These are phyloP conservation scores for Ogataea haglerorum DNA, from an alignment of 805 yeast species.

Conservation along the genomic window DNA sequence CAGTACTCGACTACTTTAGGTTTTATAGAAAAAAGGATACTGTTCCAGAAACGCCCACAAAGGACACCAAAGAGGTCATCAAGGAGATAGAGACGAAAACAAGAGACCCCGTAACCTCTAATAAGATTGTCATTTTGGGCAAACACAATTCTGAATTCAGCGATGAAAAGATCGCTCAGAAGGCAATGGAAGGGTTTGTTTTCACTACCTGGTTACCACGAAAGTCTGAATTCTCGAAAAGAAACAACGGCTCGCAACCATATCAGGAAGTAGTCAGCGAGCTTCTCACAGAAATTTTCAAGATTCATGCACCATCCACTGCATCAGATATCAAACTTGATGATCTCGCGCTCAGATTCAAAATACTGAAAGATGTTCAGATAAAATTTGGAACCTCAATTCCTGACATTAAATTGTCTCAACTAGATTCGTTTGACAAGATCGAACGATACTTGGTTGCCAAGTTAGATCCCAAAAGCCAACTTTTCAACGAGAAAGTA, in stretches of 20 bases:
- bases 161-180: conserved; percentile 21
- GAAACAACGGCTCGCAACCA: conserved; percentile 6
- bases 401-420: conserved; percentile 48
- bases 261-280: conserved; percentile 14
- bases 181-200: conserved; percentile 30
- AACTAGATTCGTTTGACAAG: conserved; percentile 36
- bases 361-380: conserved; percentile 46
- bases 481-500: conserved; percentile 53
- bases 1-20: conserved; percentile 34
- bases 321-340: conserved; percentile 20
- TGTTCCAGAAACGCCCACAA: conserved; percentile 17
- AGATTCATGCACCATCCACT: conserved; percentile 8
- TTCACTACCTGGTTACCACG: conserved; percentile 33
- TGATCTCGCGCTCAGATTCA: conserved; percentile 49
- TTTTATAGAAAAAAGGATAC: conserved; percentile 24
- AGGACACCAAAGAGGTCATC: conserved; percentile 30
- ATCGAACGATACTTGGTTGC: conserved; percentile 37
- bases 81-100: conserved; percentile 26
- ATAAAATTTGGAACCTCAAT: conserved; percentile 47
- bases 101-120: conserved; percentile 11
- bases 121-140: conserved; percentile 30
- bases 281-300: conserved; percentile 17
- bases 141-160: conserved; percentile 26
- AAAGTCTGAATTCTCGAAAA: conserved; percentile 17
- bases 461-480: conserved; percentile 39